Evolutionary conservation across 208 protist species (phyloP), one percentile per base, ranked within the genome.

Genomic region (Acanthamoeba lenticulata): DNA sequence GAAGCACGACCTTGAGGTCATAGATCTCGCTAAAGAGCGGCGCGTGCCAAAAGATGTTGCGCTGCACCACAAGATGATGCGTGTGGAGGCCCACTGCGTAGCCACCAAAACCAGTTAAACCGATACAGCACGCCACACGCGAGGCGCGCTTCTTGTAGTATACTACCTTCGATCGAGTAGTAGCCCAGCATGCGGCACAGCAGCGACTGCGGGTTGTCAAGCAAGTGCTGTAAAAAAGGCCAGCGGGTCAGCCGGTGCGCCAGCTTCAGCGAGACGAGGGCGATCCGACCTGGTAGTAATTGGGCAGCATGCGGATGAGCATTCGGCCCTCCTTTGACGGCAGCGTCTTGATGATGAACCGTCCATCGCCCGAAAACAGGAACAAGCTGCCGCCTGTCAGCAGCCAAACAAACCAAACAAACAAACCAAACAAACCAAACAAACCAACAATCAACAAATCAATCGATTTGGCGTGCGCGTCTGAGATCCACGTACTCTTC

Each of bases 341-440:
- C 32, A 77, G 67, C 2, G 67, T 77, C 67, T 77, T 77, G 29
- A 77, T 77, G 38, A 77, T 77, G 67, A 77, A 77, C 36, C 67
- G 67, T 17, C 3, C 34, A 17, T 77, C 19, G 38, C 6, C 67
- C 6, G 67, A 77, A 13, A 77, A 77, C 9, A 77, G 67, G 36
- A 77, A 77, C 67, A 77, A 34, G 38, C 67, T 77, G 0, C 67
- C 67, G 24, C 67, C 67, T 77, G 36, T 29, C 5, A 6, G 60
- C 19, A 27, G 19, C 6, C 29, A 34, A 69, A 5, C 60, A 69
- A 52, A n/a, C 15, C 45, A 52, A 15, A 52, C 45, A 52, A 52
- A 5, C 15, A 52, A 5, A 52, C 45, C 45, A 5, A 52, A 52
- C 45, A 52, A n/a, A n/a, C n/a, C n/a, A n/a, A n/a, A n/a, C n/a